Evolutionary conservation across 1,139 yeast species (phyloP).

Genomic region (Candida sanyaensis): DNA sequence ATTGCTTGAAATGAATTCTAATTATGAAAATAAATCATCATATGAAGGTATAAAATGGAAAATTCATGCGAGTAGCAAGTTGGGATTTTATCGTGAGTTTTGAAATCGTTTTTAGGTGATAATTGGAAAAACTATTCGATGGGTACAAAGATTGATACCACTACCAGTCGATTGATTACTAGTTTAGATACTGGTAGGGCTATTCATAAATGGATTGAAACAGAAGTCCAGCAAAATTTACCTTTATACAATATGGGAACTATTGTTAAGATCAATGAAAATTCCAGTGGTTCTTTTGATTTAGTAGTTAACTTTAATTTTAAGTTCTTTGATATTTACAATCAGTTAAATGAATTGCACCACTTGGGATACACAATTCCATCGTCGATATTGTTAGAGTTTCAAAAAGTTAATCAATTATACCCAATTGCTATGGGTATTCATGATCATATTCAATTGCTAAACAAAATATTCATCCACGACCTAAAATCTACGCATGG

Average conservation of each 20-base stretch:
- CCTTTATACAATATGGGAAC: conserved; percentile 14
- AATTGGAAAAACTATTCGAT: conserved; percentile 78
- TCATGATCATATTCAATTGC: conserved; percentile 39
- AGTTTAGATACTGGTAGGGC: conserved; percentile 46
- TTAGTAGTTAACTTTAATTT: conserved; percentile 54
- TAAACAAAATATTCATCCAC: conserved; percentile 28
- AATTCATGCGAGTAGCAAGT: conserved; percentile 22
- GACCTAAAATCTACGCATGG: conserved; percentile 27
- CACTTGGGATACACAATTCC: conserved; percentile 66
- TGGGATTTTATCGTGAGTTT: conserved; percentile 22
- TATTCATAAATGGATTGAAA: conserved; percentile 51
- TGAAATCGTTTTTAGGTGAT: conserved; percentile 52
- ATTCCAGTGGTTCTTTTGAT: conserved; percentile 14
- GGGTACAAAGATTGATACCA: conserved; percentile 63
- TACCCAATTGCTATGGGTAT: conserved; percentile 62
- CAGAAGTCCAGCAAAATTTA: conserved; percentile 4
- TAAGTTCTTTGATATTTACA: conserved; percentile 42
- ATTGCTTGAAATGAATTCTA: conserved; percentile 12
- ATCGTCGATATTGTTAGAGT: conserved; percentile 25
- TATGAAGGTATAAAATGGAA: conserved; percentile 21
- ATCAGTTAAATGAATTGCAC: conserved; percentile 55
- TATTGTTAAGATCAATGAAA: conserved; percentile 13
- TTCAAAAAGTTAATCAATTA: conserved; percentile 48
- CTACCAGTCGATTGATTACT: conserved; percentile 44
- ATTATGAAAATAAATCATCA: neutral